A percentile compares a stretch with the other conserved stretches of the same genome.
phyloP scores from a whole-genome alignment of 306 rosid genomes.

The Vigna reflexopilosa region DNA sequence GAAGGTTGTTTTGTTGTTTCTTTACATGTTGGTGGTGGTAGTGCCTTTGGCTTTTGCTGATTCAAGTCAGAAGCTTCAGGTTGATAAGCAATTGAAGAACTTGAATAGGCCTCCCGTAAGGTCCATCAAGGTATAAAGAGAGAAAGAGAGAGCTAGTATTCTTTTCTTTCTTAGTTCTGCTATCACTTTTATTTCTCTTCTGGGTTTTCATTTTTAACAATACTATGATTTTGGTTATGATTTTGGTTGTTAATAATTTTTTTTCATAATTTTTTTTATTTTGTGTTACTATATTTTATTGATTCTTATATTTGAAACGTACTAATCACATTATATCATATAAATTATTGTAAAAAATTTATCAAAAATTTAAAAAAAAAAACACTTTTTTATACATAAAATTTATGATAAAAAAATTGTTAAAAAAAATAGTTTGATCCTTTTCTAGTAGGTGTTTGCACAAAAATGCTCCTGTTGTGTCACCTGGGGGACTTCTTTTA shows the following conservation, averaged over 20 bases:
- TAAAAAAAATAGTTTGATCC: too few species aligned
- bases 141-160: background rate
- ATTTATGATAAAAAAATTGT: too few species aligned
- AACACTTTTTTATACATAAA: too few species aligned
- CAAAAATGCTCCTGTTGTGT: conserved; percentile 44
- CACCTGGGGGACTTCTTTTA: conserved; percentile 37
- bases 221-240: too few species aligned
- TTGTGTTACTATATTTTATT: too few species aligned
- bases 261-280: too few species aligned
- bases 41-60: conserved; percentile 42
- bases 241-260: too few species aligned
- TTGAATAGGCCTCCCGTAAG: conserved; percentile 65
- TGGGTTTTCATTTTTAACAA: too few species aligned
- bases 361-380: too few species aligned
- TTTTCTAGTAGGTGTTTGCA: conserved; percentile 51
- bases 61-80: conserved; percentile 52
- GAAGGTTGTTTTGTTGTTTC: conserved; percentile 41
- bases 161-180: background rate
- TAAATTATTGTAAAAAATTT: too few species aligned
- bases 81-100: conserved; percentile 57
- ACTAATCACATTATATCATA: too few species aligned
- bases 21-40: conserved; percentile 40
- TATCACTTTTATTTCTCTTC: conserved; percentile 14
- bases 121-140: conserved; percentile 58
- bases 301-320: too few species aligned